These are phyloP conservation scores for Strigomonas galati DNA, from an alignment of 208 protist genomes.

Conservation along the genomic window DNA sequence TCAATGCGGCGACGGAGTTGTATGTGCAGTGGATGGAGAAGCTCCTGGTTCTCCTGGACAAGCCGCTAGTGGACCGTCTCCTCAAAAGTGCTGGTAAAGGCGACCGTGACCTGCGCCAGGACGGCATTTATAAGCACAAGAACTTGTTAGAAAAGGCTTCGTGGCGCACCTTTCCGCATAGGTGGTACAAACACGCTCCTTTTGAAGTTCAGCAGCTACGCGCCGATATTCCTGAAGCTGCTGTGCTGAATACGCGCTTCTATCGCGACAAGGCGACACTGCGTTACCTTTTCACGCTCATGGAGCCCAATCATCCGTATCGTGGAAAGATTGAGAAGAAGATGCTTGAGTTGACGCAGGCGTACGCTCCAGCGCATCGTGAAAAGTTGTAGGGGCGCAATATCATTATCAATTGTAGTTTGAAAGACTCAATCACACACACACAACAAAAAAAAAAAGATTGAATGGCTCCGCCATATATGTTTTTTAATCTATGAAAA, in stretches of 20 bases:
- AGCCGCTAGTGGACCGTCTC: conserved; percentile 73
- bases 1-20: conserved; percentile 54
- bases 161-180: conserved; percentile 79
- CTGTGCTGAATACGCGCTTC: conserved; percentile 72
- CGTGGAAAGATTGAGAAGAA: conserved; percentile 56
- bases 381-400: no score
- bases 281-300: conserved; percentile 74
- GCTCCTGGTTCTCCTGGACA: conserved; percentile 67
- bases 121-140: conserved; percentile 62
- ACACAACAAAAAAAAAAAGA: no score
- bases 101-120: conserved; percentile 47
- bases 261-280: conserved; percentile 79
- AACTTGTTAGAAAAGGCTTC: conserved; percentile 46
- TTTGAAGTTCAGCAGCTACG: conserved; percentile 90
- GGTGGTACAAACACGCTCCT: conserved; percentile 86
- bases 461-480: no score
- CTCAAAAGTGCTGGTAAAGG: conserved; percentile 71
- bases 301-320: conserved; percentile 78
- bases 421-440: no score
- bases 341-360: conserved; percentile 43
- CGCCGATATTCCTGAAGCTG: conserved; percentile 68
- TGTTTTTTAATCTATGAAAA: no score
- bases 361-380: no score
- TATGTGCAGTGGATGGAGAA: conserved; percentile 82
- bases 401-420: no score